Evolutionary conservation across 2,329 filamentous ascomycete species (phyloP), one percentile per base, ranked within the genome.

Genomic region (Paecilomyces formosus): DNA sequence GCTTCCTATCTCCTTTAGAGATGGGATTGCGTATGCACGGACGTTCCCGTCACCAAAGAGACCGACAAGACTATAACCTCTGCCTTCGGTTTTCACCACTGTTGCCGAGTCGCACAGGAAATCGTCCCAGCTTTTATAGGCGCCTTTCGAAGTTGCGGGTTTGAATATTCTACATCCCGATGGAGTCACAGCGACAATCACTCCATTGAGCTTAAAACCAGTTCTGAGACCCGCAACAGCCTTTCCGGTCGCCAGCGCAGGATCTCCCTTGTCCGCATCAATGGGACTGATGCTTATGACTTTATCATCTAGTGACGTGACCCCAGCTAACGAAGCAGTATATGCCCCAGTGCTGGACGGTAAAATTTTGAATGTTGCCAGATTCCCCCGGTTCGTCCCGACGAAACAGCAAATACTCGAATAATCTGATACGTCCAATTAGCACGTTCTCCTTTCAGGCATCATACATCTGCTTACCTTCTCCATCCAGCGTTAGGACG

Each of bases 391-490:
- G 64, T 88, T 92, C 0, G 94, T 97, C 21, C 94, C 94, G 1
- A 95, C 89, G 65, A 97, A 95, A 64, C 94, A 89, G 59, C 88
- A 85, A 58, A 99, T 96, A 68, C 92, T 97, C 1, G 94, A 97
- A 71, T 96, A 99, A 63, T 90, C 84, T 81, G 57, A 18, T 22
- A 30, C n/a, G 30, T 28, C 21, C 12, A 57, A 61, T 49, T n/a
- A 53, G 33, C 24, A 53, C 1, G 30, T 49, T 13, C 22, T 30
- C 28, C 21, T 33, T 13, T n/a, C 26, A 18, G 53, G 18, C 15
- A 3, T 9, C 26, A 22, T 33, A 1, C 53, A 18, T 35, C n/a
- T 24, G 21, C 70, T 64, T 73, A 82, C 79, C 86, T 69, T 97
- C 93, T n/a, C 88, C 89, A 51, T 97, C 94, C 3, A 97, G 77